Base-by-base conservation (phyloP, 352 stramenopile species). In the Blastocystis sp. region DNA sequence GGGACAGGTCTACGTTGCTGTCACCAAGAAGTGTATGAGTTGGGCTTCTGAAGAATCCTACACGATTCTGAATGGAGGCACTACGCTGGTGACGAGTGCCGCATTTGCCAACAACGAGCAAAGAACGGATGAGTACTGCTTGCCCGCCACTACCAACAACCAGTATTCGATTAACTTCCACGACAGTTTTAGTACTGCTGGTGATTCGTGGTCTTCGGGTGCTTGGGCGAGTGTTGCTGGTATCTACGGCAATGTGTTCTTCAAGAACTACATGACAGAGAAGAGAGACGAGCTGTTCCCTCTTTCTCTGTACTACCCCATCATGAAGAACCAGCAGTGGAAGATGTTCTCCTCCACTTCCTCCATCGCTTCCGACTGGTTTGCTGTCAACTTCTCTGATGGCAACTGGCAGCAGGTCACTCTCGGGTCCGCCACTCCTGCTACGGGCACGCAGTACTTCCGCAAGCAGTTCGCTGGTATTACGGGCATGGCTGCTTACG, bases 181-280 rank as follows among this genome's bases (percentile, higher is more conserved):
- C 5, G 28, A 79, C 1, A 21, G 61, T 2, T 23, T 2, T 2
- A 45, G 62, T 62, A 21, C 40, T 60, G 1, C 9, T 14, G 38
- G 38, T 60, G 43, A 79, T 62, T 40, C 28, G 1, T 79, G 69
- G 69, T 48, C 10, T 28, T 17, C 34, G 1, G 69, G 45, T 10
- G 28, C 69, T 61, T 28, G 1, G 9, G 21, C 62, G 2, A 14
- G 40, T 19, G 43, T 81, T 62, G 14, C 40, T 23, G 71, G 71
- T 7, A 21, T 40, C 45, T 64, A 81, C 48, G 48, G 60, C 48
- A 81, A 81, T 14, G 40, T 65, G 4, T 11, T 81, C 2, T 81
- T 81, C 28, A 81, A 81, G 56, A 65, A 64, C 48, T 81, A 81
- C 40, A 81, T 81, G 71, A 81, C 9, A 0, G 48, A 64, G 2